Base-by-base conservation (phyloP, 2,329 filamentous ascomycete species). In the Ceratocystis papillata region DNA sequence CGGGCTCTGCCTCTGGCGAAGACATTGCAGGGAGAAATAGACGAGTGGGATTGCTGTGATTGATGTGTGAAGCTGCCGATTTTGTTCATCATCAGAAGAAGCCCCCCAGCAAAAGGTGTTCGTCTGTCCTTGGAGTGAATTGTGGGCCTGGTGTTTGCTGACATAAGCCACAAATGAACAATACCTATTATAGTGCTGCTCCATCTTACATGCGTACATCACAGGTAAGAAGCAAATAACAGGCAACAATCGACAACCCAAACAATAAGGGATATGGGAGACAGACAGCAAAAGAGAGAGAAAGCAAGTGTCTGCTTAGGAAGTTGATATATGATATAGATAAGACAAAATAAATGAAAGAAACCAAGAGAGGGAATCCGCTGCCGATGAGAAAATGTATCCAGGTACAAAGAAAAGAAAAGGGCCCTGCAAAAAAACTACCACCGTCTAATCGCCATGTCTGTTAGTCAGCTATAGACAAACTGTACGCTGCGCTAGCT, bases 1-100 rank as follows among this genome's bases (percentile, higher is more conserved):
- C 81, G 50, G 77, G 76, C 60, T 81, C 76, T 62, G 81, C 78
- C 22, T 72, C 72, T n/a, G 37, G 10, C 8, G 63, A 45, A 5
- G 53, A 55, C 28, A 55, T 60, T 61, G 7, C 28, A 8, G 1
- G 12, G 0, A 50, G 15, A 57, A 28, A 57, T 46, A 28, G 1
- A 25, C 20, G 12, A 30, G n/a, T 28, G 12, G 25, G 10, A 5
- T 17, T 60, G 41, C 25, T 22, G 41, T 15, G 33, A 30, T 20
- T 55, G 41, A 15, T 46, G 37, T 46, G 28, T 7, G 37, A 41
- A 41, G 37, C 37, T 41, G 37, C 37, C 12, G 37, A 5, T 41
- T 12, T 41, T 41, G 37, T 5, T 12, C 37, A 5, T 41, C 37
- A 41, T 15, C 37, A 12, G 37, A 41, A 41, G 37, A 41, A 41